phyloP scores from a whole-genome alignment of 2,329 filamentous ascomycete genomes.

The Colletotrichum sp. region DNA sequence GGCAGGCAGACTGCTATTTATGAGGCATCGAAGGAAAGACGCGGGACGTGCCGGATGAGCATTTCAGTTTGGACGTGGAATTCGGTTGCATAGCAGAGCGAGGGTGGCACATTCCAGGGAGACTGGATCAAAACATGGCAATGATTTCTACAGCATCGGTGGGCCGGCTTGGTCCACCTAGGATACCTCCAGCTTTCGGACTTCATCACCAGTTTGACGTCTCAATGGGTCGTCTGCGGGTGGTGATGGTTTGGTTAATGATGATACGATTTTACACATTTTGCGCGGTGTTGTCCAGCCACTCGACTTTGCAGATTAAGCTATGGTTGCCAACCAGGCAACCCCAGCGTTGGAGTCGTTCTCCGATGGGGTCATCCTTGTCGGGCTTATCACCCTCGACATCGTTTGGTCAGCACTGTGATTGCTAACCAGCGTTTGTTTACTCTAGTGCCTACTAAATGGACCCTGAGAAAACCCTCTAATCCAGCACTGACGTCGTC shows the following conservation, averaged over 20 bases:
- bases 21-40: not conserved
- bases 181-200: not conserved
- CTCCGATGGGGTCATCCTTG: not conserved
- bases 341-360: not conserved
- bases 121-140: slow-evolving; percentile 4
- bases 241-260: not conserved
- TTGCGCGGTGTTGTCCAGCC: not conserved
- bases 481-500: not conserved
- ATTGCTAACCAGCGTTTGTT: not conserved
- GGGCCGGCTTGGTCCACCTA: not conserved
- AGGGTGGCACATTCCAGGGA: slow-evolving; percentile 13
- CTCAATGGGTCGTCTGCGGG: not conserved
- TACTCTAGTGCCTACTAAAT: not conserved
- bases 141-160: slow-evolving; percentile 5
- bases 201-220: not conserved
- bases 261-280: not conserved
- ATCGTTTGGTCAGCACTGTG: not conserved
- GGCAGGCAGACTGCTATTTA: not conserved
- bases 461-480: not conserved
- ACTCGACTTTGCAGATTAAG: not conserved
- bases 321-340: no score
- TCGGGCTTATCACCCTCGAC: not conserved
- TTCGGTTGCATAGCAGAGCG: slow-evolving; percentile 25
- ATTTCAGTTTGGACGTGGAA: slow-evolving; percentile 11
- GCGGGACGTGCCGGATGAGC: not conserved